Evolutionary conservation across 1,284 basidiomycete genomes (phyloP).

Genomic region (Mycosarcoma maydis): DNA sequence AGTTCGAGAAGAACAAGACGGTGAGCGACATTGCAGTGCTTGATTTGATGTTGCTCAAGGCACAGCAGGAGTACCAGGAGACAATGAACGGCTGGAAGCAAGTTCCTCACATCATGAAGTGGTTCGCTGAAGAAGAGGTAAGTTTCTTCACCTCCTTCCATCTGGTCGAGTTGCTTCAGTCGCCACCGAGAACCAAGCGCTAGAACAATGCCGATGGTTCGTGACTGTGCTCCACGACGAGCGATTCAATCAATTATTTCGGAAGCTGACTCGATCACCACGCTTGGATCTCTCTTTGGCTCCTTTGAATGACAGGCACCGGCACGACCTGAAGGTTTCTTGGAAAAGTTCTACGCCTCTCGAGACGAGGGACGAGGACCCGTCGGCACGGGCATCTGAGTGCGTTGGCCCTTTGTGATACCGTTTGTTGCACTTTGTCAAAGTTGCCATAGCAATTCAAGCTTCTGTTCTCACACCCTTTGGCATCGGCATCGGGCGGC

Average conservation of each 20-base stretch:
- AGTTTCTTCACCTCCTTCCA: too few relatives aligned
- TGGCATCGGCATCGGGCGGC: too few relatives aligned
- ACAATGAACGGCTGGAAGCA: conserved; percentile 94
- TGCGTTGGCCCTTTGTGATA: too few relatives aligned
- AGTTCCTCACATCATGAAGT: conserved; percentile 69
- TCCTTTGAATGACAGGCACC: conserved; percentile 40
- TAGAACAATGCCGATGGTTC: not conserved
- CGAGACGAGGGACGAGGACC: conserved; percentile 64
- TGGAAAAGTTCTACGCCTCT: conserved; percentile 82
- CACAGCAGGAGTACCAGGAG: conserved; percentile 87
- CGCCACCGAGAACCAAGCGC: too few relatives aligned
- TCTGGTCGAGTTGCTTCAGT: too few relatives aligned
- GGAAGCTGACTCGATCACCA: conserved; percentile 8
- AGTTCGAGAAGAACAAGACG: conserved; percentile 86
- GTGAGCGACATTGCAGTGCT: conserved; percentile 84
- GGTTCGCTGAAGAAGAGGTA: conserved; percentile 69
- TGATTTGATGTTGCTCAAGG: conserved; percentile 88
- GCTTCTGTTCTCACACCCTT: too few relatives aligned
- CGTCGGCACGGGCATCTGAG: conserved; percentile 44
- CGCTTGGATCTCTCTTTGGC: conserved; percentile 1
- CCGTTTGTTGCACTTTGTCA: not conserved
- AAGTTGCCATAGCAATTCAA: conserved; percentile 18
- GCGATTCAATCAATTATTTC: not conserved
- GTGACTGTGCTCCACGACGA: not conserved
- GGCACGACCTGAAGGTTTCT: conserved; percentile 73